Conservation (phyloP, 2,329 filamentous ascomycete genomes). For the Alternaria ventricosa region DNA sequence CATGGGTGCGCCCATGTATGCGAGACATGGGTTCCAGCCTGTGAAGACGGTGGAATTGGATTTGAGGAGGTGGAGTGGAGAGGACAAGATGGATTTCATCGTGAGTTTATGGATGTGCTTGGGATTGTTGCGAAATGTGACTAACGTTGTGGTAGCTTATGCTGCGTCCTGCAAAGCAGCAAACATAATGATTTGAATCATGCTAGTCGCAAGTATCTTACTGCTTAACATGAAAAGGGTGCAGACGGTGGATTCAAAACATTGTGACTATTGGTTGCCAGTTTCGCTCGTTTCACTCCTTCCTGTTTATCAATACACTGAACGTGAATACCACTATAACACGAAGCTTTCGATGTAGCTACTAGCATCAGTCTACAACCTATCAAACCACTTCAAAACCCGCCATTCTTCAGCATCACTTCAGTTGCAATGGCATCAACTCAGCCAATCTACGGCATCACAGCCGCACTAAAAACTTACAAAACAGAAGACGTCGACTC, state of each 20-base stretch:
- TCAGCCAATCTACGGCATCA: background rate
- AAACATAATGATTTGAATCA: background rate
- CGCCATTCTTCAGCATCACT: fast-evolving
- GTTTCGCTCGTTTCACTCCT: background rate
- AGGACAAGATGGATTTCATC: constrained; percentile 34
- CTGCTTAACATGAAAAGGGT: background rate
- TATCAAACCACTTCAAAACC: background rate
- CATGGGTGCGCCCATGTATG: constrained; percentile 45
- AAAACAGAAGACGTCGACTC: background rate
- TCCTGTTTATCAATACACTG: background rate
- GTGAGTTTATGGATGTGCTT: constrained; percentile 26
- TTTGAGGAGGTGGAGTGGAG: constrained; percentile 36
- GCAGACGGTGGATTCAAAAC: background rate
- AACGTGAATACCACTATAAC: background rate
- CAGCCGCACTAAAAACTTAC: background rate
- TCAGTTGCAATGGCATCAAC: background rate
- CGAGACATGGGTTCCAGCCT: constrained; percentile 37
- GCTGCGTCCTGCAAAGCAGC: constrained; percentile 3
- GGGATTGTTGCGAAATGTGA: background rate
- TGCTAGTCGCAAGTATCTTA: background rate
- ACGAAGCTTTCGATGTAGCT: background rate
- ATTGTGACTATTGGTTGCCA: background rate
- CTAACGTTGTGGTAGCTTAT: constrained; percentile 2
- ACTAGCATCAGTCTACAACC: background rate
- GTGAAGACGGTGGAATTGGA: constrained; percentile 38